Evolutionary conservation across 345 rosid genomes (phyloP), one percentile per base, ranked within the genome.

Genomic region (Corymbia maculata): DNA sequence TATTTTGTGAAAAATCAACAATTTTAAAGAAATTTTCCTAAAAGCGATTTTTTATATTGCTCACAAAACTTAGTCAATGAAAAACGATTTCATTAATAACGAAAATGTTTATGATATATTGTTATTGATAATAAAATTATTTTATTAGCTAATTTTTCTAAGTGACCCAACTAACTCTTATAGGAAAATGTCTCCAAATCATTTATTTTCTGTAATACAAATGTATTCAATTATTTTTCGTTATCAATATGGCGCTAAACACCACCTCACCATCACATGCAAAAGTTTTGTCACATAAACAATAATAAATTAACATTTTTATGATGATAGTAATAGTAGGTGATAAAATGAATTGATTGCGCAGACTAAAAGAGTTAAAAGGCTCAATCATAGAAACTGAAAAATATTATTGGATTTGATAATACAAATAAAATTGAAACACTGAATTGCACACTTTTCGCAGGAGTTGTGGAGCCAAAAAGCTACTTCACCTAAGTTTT

Each of bases 31-130:
- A 2, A 36, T 36, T 36, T 36, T 36, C 4, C 42, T 36, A 36
- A 55, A 55, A 55, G 13, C 13, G 0, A 55, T 12, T 4, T 4
- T 6, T 55, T 55, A 1, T 55, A 55, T 22, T 12, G 1, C 6
- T 55, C 24, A 55, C 4, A 22, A 55, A 55, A 22, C 22, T 22
- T 9, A 55, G 4, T 22, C 1, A 55, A 4, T 22, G 61, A 55
- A 55, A 7, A 7, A 8, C 6, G 0, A 21, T 55, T 55, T 55
- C 61, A 11, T 55, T 55, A 22, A 55, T 22, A 55, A 55, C 12
- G 4, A 55, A 55, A 21, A 22, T 55, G 3, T 55, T 22, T 55
- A 9, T 1, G 13, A 55, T 55, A 21, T 5, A 55, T 21, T 55
- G 2, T 55, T 55, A 28, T 55, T 9, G 61, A 55, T 4, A 22